Base-by-base conservation (phyloP, 768 basidiomycete species). In the Leccinum arenicola region DNA sequence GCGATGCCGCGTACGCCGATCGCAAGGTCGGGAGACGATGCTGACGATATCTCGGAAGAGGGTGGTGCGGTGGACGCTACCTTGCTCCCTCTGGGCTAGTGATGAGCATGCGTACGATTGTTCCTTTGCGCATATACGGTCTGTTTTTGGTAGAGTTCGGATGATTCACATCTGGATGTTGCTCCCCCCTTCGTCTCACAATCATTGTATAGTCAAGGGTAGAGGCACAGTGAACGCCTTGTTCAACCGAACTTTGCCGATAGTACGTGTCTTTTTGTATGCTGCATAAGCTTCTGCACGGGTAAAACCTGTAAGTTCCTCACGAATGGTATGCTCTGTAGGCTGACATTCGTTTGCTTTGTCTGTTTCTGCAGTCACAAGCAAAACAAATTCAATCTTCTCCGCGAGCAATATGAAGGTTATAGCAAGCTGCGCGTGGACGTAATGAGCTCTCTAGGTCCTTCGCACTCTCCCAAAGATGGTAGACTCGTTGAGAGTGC, bases 1-100 rank as follows among this genome's bases (percentile, higher is more conserved):
- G 95, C 92, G 6, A 97, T 99, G 91, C 97, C 97, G 4, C 85
- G 97, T 61, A 97, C 97, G 6, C 95, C 96, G 3, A 90, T 98
- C 68, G 72, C 83, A 15, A 77, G 80, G 55, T 73, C 78, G 25
- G 67, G 74, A 1, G 85, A 86, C 6, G 85, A 86, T 6, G 85
- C 85, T 14, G 88, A 85, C 14, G 78, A 80, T 12, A 72, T 71
- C 4, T 74, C 76, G 25, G 83, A 81, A 23, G 85, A 81, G 50
- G 73, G 68, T 23, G 86, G 79, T 49, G 75, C 76, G n/a, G 82
- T 99, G 47, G 97, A 99, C 71, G 88, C 93, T 6, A 94, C 89
- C 66, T 78, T 97, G 45, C 86, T 99, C 4, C 97, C 97, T 59
- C 97, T 96, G 19, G 97, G 97, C 71, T 99, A 80, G 80, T 31